These are phyloP conservation scores for Annulohypoxylon stygium DNA, from an alignment of 495 filamentous ascomycete species.

Conservation along the genomic window DNA sequence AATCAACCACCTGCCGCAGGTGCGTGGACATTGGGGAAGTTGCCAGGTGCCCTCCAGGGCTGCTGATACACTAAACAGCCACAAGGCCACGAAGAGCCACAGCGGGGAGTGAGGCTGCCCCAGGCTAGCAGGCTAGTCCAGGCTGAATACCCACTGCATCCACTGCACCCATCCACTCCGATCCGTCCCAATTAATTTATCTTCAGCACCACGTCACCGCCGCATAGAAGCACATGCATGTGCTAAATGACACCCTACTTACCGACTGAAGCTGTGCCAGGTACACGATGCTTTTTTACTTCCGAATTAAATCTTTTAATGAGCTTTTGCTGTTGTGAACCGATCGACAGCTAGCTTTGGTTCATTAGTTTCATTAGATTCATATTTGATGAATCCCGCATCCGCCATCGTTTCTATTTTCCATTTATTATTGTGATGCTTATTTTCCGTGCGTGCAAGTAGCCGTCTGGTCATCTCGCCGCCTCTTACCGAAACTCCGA, in stretches of 20 bases:
- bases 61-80: neutral
- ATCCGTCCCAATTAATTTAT: constrained; percentile 42
- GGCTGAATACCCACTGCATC: constrained; percentile 15
- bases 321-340: constrained; percentile 35
- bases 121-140: neutral
- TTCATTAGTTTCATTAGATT: constrained; percentile 26
- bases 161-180: constrained; percentile 26
- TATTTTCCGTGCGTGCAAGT: constrained; percentile 37
- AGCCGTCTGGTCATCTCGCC: constrained; percentile 43
- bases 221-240: constrained; percentile 43
- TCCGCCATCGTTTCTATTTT: constrained; percentile 27
- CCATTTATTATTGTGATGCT: constrained; percentile 20
- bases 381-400: constrained; percentile 38
- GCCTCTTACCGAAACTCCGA: constrained; percentile 25
- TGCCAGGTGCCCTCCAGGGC: too few species aligned
- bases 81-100: constrained; percentile 11
- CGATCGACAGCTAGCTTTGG: constrained; percentile 25
- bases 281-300: constrained; percentile 22
- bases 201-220: constrained; percentile 48
- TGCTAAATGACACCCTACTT: constrained; percentile 38
- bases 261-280: constrained; percentile 23
- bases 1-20: neutral
- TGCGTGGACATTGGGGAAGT: neutral
- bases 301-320: constrained; percentile 14
- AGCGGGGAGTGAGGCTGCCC: constrained; percentile 11